Evolutionary conservation across 2,329 filamentous ascomycete species (phyloP).

Genomic region (Nigrospora oryzae): DNA sequence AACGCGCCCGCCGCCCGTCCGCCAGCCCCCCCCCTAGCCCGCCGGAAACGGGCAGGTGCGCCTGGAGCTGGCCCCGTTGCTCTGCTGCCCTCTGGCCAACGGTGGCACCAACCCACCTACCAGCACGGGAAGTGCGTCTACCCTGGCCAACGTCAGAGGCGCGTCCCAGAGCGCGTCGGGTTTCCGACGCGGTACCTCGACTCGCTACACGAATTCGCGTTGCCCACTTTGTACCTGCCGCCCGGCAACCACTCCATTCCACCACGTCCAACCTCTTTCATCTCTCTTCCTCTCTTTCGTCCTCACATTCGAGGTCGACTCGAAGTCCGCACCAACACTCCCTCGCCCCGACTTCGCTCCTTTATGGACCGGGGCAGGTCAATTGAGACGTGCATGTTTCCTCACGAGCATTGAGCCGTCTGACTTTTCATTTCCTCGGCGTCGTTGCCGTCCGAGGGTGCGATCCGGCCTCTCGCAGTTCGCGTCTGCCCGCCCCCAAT

Average conservation of each 20-base stretch:
- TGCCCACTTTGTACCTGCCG: conserved; percentile 3
- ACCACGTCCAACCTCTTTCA: neutral
- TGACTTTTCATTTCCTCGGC: neutral
- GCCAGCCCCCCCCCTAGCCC: no score
- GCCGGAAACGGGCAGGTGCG: no score
- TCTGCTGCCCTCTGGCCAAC: no score
- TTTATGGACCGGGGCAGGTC: no score
- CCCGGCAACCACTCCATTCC: neutral
- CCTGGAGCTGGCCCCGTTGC: no score
- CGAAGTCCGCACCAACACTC: no score
- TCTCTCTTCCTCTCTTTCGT: neutral
- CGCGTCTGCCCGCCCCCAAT: neutral
- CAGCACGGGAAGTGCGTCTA: no score
- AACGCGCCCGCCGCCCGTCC: no score
- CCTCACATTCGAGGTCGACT: neutral
- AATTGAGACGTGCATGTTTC: no score
- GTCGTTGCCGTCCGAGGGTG: neutral
- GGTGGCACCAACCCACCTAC: no score
- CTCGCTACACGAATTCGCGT: neutral
- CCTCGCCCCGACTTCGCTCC: no score
- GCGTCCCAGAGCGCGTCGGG: neutral
- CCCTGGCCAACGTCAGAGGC: neutral
- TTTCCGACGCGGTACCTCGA: conserved; percentile 1
- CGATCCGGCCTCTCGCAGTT: neutral
- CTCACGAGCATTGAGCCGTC: neutral